Conservation (phyloP, 345 rosid genomes). For the Citropsis articulata region DNA sequence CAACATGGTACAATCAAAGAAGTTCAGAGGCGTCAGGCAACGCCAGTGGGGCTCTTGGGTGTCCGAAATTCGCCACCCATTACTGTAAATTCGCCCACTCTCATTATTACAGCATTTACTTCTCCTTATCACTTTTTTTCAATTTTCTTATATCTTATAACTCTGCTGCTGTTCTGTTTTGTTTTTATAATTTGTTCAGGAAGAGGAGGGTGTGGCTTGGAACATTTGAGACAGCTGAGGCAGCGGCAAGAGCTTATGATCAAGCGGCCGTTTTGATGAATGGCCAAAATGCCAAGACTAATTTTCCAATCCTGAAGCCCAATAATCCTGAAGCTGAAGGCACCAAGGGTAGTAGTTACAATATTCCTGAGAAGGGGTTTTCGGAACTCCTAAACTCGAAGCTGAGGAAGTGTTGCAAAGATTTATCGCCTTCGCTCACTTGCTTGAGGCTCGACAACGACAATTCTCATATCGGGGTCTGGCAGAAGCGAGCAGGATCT, state of each 20-base stretch:
- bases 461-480: conserved; percentile 68
- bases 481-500: conserved; percentile 71
- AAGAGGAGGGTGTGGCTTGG: conserved; percentile 85
- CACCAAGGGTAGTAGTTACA: not conserved
- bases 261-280: conserved; percentile 69
- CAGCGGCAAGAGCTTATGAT: conserved; percentile 71
- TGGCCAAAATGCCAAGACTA: conserved; percentile 70
- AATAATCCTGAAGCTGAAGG: not conserved
- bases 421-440: conserved; percentile 57
- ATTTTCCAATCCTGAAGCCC: conserved; percentile 42
- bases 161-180: not conserved
- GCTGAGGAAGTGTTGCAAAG: conserved; percentile 54
- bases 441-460: conserved; percentile 70
- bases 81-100: conserved; percentile 44
- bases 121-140: not conserved
- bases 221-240: conserved; percentile 76
- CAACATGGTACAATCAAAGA: conserved; percentile 63
- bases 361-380: conserved; percentile 35
- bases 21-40: conserved; percentile 83
- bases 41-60: conserved; percentile 97
- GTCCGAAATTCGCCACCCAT: conserved; percentile 80
- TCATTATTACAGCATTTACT: conserved; percentile 9
- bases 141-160: not conserved
- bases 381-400: conserved; percentile 53
- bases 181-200: conserved; percentile 25